These are phyloP conservation scores for Kernera saxatilis DNA, from an alignment of 345 rosid species.

Conservation along the genomic window DNA sequence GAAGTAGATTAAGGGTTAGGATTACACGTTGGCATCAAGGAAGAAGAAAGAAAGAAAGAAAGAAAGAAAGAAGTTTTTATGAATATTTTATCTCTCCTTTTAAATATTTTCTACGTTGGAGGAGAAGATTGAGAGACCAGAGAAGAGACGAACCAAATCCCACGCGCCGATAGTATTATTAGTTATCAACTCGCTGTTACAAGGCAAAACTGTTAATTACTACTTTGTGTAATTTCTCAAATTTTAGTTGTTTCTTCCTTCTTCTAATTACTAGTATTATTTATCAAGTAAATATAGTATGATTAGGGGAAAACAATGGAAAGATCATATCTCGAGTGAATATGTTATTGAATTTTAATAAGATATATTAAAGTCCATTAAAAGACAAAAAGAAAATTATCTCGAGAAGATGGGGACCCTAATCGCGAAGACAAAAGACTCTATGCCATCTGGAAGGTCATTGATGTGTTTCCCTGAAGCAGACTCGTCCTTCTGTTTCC, in stretches of 20 bases:
- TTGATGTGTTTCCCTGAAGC: conserved; percentile 21
- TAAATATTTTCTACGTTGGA: background rate
- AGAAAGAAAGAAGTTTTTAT: background rate
- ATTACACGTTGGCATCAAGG: conserved; percentile 8
- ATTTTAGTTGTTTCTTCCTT: background rate
- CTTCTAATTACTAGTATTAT: background rate
- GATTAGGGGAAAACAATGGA: background rate
- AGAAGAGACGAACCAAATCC: background rate
- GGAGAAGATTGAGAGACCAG: conserved; percentile 10
- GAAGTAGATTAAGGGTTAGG: conserved; percentile 9
- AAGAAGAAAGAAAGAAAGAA: background rate
- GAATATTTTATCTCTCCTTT: background rate
- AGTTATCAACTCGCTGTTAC: conserved; percentile 17
- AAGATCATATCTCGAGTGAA: conserved; percentile 1
- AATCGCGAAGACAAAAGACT: background rate
- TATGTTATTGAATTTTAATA: background rate
- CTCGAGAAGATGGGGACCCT: background rate
- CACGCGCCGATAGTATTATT: conserved; percentile 22
- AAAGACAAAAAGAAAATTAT: conserved; percentile 10
- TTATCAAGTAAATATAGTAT: no score
- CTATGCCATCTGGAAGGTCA: conserved; percentile 17
- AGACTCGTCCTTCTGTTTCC: conserved; percentile 9
- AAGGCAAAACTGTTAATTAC: background rate
- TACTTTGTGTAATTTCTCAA: background rate
- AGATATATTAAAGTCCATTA: background rate